Base-by-base conservation (phyloP, 345 rosid genomes). In the Aquilaria malaccensis region DNA sequence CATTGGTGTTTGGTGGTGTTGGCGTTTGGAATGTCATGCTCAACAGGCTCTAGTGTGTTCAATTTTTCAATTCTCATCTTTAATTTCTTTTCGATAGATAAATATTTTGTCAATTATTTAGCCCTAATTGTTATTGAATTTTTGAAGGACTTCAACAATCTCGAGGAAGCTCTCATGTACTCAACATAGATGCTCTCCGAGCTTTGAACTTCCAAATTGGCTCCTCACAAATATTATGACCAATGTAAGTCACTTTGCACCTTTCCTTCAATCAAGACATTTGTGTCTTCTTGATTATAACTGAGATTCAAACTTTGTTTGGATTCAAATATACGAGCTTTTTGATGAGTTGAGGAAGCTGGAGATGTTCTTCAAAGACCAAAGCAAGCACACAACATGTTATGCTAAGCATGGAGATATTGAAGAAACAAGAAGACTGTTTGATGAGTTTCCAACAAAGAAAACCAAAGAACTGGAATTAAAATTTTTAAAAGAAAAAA, bases 181-280 rank as follows among this genome's bases (percentile, higher is more conserved):
- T 91, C 98, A 0, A 90, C 89, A 61, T 86, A 80, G 78, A 84
- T 91, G 95, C 81, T 88, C 4, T 88, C 98, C 30, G 98, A 91
- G 81, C 89, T 91, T 13, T 86, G 96, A 45, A 91, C 98, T 13
- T 91, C 98, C 50, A 91, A 88, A 67, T 88, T 88, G 3, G 80
- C 96, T 46, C 98, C 98, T 72, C 96, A 88, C 73, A 88, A 81
- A 70, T 88, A 88, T 58, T 91, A 91, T 72, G 91, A 85, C 63
- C 92, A 86, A 55, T 91, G 98, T 91, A 73, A 53, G 63, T 66
- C 68, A 51, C 55, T 32, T 63, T 61, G 50, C 49, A 13, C 29
- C n/a, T 2, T 52, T 43, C 52, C 41, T 3, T 10, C 13, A 1
- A 13, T 65, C 49, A 15, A 7, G 2, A 70, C 62, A 58, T 60